Conservation (phyloP, 345 rosid species). For the Erodium maritimum region DNA sequence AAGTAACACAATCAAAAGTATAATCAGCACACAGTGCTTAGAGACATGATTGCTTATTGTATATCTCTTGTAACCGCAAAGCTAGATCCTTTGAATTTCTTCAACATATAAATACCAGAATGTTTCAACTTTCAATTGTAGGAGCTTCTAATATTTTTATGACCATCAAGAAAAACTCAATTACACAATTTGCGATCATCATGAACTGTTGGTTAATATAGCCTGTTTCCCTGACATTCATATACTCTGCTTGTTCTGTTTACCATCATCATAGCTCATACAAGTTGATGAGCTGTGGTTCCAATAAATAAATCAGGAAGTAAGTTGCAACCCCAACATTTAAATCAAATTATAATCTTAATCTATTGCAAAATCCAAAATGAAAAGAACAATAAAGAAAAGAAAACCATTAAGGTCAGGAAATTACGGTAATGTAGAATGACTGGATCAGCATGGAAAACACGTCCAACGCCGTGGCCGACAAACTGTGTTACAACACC, state of each 20-base stretch:
- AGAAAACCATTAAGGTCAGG: conserved; percentile 8
- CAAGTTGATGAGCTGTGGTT: not conserved
- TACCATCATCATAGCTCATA: not conserved
- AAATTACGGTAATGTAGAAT: conserved; percentile 59
- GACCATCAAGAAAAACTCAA: not conserved
- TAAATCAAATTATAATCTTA: not conserved
- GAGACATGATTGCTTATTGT: not conserved
- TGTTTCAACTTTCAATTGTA: not conserved
- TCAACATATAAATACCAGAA: not conserved
- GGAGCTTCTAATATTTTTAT: not conserved
- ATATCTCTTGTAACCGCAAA: not conserved
- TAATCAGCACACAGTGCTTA: too few species aligned
- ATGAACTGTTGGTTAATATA: not conserved
- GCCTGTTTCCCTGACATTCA: not conserved
- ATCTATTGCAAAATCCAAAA: not conserved
- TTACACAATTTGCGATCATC: too few species aligned
- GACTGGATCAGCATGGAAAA: conserved; percentile 87
- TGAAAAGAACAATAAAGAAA: conserved; percentile 5
- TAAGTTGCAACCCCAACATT: not conserved
- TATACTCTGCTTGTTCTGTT: not conserved
- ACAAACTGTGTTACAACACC: conserved; percentile 80
- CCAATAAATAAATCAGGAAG: not conserved
- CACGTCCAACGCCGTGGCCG: conserved; percentile 87
- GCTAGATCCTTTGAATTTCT: not conserved
- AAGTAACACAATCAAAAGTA: too few species aligned